Conservation (phyloP, 345 rosid genomes). For the Sonneratia caseolaris region DNA sequence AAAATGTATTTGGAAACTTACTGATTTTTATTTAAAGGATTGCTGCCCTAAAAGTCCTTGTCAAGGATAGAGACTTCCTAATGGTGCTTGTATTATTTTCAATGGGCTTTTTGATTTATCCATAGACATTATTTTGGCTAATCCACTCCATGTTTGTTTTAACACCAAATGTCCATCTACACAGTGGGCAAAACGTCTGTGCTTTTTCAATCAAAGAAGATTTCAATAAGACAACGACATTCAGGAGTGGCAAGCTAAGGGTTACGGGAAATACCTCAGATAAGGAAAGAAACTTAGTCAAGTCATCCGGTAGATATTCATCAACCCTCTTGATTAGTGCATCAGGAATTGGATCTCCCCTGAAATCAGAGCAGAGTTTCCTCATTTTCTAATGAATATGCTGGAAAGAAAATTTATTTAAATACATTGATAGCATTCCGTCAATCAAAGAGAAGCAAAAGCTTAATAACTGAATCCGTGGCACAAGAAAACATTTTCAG, state of each 20-base stretch:
- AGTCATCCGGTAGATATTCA: conserved; percentile 68
- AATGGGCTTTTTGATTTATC: not conserved
- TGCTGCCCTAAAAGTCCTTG: not conserved
- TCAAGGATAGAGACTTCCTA: not conserved
- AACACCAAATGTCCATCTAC: not conserved
- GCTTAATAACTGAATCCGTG: conserved; percentile 3
- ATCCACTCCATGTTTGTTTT: not conserved
- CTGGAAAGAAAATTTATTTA: not conserved
- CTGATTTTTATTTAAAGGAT: not conserved
- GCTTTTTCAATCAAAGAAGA: not conserved
- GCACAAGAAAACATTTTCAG: not conserved
- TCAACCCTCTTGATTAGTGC: conserved; percentile 52
- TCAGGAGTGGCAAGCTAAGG: not conserved
- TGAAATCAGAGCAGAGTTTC: conserved; percentile 15
- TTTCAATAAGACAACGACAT: not conserved
- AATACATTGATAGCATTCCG: not conserved
- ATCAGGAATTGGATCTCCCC: conserved; percentile 84
- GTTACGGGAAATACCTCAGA: conserved; percentile 37
- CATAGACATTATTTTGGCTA: not conserved
- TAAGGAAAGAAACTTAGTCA: conserved; percentile 31
- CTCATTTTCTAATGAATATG: not conserved
- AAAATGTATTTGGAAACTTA: not conserved
- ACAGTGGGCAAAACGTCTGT: not conserved
- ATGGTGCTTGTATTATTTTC: not conserved
- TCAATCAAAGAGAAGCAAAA: conserved; percentile 1